A percentile compares a stretch with the other conserved stretches of the same genome.
Evolutionary conservation across 106 monocot species (phyloP).

Genomic region (Xerophyta viscosa): DNA sequence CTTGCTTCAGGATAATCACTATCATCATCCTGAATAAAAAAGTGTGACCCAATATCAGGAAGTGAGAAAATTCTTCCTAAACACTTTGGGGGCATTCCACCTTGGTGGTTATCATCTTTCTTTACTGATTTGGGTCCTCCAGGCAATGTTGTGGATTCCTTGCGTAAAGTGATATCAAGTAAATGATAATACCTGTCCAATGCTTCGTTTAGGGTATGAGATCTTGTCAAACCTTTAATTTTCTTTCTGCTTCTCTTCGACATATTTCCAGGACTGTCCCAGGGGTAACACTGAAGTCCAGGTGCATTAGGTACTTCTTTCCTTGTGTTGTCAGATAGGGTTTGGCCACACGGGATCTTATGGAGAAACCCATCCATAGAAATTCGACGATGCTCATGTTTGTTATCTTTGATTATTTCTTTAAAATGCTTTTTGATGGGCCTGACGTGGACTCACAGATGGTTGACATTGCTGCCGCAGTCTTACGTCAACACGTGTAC

Average conservation of each 20-base stretch:
- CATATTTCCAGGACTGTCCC: conserved; percentile 3
- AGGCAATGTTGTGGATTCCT: conserved; percentile 10
- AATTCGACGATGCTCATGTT: conserved; percentile 32
- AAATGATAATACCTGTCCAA: conserved; percentile 37
- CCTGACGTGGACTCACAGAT: conserved; percentile 14
- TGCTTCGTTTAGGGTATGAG: conserved; percentile 36
- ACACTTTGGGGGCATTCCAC: conserved; percentile 5
- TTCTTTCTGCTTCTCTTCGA: conserved; percentile 1
- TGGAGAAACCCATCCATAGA: conserved; percentile 67
- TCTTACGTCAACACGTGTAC: conserved; percentile 1
- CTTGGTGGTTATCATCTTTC: conserved; percentile 8
- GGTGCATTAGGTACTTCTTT: conserved; percentile 2
- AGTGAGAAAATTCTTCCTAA: conserved; percentile 49
- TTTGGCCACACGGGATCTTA: conserved; percentile 62
- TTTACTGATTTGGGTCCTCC: conserved; percentile 8
- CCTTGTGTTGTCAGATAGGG: conserved; percentile 7
- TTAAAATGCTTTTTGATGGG: conserved; percentile 31
- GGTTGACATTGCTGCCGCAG: conserved; percentile 1
- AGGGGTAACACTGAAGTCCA: background rate
- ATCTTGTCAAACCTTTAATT: conserved; percentile 14
- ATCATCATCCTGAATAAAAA: background rate
- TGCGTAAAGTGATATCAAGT: conserved; percentile 26
- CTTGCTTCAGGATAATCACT: conserved; percentile 1
- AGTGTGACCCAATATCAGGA: conserved; percentile 27
- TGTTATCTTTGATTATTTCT: conserved; percentile 29